Conservation (phyloP, 192 early-diverging fungal genomes). For the Paraglomus occultum region DNA sequence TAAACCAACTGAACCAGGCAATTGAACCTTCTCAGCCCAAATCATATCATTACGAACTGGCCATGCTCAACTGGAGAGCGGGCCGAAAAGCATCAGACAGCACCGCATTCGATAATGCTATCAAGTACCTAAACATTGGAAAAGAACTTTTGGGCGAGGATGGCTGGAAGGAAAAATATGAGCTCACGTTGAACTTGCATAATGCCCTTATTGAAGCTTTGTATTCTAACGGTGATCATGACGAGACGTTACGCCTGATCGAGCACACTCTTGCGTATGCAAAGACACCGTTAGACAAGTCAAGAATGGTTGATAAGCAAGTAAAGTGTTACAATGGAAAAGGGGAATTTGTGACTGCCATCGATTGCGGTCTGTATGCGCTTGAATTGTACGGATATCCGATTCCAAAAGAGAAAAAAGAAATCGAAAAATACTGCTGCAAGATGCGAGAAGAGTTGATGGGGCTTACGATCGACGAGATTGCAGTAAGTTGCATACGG, state of each 20-base stretch:
- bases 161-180: constrained; percentile 33
- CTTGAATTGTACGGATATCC: constrained; percentile 27
- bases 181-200: constrained; percentile 21
- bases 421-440: constrained; percentile 23
- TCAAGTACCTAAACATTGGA: constrained; percentile 23
- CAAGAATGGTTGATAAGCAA: constrained; percentile 5
- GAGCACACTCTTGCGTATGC: constrained; percentile 5
- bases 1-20: constrained; percentile 37
- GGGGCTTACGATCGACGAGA: constrained; percentile 10
- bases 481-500: too few relatives aligned
- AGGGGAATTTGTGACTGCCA: constrained; percentile 24
- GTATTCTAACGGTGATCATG: constrained; percentile 26
- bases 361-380: constrained; percentile 28
- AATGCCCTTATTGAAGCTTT: constrained; percentile 32
- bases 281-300: constrained; percentile 12
- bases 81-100: constrained; percentile 34
- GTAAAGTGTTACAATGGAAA: constrained; percentile 37
- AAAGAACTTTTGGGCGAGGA: constrained; percentile 23
- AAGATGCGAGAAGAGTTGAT: constrained; percentile 2
- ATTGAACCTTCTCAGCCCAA: not conserved
- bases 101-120: constrained; percentile 29
- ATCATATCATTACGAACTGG: constrained; percentile 8
- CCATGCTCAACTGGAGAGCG: constrained; percentile 29
- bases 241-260: constrained; percentile 22
- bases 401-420: constrained; percentile 9